Conservation (phyloP, 495 filamentous ascomycete genomes). For the Neurospora tetrasperma region DNA sequence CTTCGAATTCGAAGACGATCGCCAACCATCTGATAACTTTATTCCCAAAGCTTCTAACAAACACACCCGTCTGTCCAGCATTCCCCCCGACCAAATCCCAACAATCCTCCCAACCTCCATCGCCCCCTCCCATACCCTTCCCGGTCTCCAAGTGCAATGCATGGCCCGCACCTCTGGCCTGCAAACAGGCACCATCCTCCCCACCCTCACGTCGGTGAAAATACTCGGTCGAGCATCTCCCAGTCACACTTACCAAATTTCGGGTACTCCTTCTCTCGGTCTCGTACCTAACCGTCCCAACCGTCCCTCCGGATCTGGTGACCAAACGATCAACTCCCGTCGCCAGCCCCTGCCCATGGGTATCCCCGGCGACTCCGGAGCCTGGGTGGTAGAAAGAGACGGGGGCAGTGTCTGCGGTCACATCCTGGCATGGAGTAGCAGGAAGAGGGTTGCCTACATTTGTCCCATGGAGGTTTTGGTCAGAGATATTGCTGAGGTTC, state of each 20-base stretch:
- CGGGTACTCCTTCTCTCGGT: conserved; percentile 8
- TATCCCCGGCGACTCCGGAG: conserved; percentile 85
- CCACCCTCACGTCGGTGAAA: conserved; percentile 68
- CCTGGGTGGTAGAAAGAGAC: conserved; percentile 81
- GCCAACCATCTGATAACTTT: conserved; percentile 60
- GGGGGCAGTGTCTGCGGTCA: conserved; percentile 78
- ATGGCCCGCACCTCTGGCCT: conserved; percentile 85
- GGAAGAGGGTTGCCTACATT: conserved; percentile 71
- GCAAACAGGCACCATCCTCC: conserved; percentile 63
- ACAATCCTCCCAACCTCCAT: conserved; percentile 32
- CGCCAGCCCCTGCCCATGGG: conserved; percentile 28
- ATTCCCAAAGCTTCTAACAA: conserved; percentile 21
- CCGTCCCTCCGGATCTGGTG: conserved; percentile 35
- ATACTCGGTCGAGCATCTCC: conserved; percentile 72
- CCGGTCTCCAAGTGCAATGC: conserved; percentile 71
- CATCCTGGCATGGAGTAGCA: conserved; percentile 74
- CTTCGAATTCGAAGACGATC: conserved; percentile 64
- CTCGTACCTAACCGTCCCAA: not conserved
- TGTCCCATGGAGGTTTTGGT: conserved; percentile 89
- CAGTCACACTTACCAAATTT: conserved; percentile 70
- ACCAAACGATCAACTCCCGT: conserved; percentile 1
- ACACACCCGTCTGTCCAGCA: not conserved
- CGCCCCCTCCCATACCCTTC: conserved; percentile 40
- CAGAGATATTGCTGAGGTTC: conserved; percentile 68
- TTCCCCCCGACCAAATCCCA: not conserved